phyloP scores from a whole-genome alignment of 495 filamentous ascomycete species.

The Xylaria castorea region DNA sequence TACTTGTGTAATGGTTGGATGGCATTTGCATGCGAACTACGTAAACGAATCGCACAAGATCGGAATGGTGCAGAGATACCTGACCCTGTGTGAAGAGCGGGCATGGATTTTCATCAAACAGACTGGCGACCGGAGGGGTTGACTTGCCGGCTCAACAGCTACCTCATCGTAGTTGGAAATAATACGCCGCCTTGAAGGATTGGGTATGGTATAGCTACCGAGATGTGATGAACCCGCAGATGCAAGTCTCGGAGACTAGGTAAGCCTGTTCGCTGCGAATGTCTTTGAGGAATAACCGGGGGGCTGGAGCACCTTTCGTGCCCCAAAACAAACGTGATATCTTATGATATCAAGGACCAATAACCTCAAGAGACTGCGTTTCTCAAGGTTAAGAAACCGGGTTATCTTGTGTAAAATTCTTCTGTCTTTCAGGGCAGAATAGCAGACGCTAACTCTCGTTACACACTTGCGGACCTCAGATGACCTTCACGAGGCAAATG shows the following conservation, averaged over 20 bases:
- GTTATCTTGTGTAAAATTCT: background rate
- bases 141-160: background rate
- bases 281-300: background rate
- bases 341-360: background rate
- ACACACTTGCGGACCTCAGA: background rate
- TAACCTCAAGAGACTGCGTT: background rate
- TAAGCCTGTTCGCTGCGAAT: background rate
- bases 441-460: background rate
- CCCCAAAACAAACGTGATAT: slow-evolving; percentile 1
- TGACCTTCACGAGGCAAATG: background rate
- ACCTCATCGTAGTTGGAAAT: background rate
- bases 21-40: background rate
- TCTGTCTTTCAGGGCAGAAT: background rate
- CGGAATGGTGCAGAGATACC: slow-evolving; percentile 18
- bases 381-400: background rate
- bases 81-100: slow-evolving; percentile 8
- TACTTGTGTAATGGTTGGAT: slow-evolving; percentile 8
- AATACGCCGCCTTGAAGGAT: background rate
- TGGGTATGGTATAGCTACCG: background rate
- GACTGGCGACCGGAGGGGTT: background rate
- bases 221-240: slow-evolving; percentile 7
- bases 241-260: slow-evolving; percentile 6
- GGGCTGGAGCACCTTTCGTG: background rate
- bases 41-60: background rate
- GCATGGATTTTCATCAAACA: background rate